Percentiles rank a stretch among this genome's conserved stretches.
Conservation (phyloP, 192 early-diverging fungal genomes). For the Dissophora ornata region DNA sequence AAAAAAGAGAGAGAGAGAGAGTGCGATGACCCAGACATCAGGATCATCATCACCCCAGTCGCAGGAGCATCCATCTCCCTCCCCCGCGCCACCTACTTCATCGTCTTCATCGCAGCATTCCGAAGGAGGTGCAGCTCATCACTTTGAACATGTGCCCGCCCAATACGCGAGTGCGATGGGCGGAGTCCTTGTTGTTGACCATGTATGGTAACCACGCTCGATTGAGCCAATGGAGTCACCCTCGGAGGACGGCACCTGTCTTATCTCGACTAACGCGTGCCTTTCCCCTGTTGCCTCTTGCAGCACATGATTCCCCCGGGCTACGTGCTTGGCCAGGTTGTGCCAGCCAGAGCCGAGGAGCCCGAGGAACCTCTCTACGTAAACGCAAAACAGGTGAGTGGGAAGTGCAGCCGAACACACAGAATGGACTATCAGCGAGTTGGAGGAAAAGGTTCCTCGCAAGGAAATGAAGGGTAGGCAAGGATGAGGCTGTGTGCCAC, state of each 20-base stretch:
- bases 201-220: conserved; percentile 14
- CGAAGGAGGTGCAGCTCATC: conserved; percentile 8
- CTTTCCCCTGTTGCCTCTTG: neutral
- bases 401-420: neutral
- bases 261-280: neutral
- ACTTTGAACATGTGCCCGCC: conserved; percentile 31
- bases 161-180: conserved; percentile 28
- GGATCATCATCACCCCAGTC: conserved; percentile 14
- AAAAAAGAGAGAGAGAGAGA: neutral
- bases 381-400: conserved; percentile 83
- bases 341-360: conserved; percentile 22
- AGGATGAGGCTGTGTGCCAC: neutral
- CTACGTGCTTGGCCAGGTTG: conserved; percentile 43
- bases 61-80: conserved; percentile 25
- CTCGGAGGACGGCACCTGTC: too few relatives aligned
- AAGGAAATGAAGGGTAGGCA: neutral
- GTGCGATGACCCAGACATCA: conserved; percentile 20
- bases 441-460: too few relatives aligned
- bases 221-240: too few relatives aligned
- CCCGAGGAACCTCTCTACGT: conserved; percentile 90
- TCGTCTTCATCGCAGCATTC: conserved; percentile 28
- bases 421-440: too few relatives aligned
- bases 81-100: conserved; percentile 33
- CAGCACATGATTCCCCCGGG: conserved; percentile 48
- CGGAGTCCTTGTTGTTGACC: conserved; percentile 47